A percentile compares a stretch with the other conserved stretches of the same genome.
These are phyloP conservation scores for Vachellia collinsii DNA, from an alignment of 306 rosid species.

Conservation along the genomic window DNA sequence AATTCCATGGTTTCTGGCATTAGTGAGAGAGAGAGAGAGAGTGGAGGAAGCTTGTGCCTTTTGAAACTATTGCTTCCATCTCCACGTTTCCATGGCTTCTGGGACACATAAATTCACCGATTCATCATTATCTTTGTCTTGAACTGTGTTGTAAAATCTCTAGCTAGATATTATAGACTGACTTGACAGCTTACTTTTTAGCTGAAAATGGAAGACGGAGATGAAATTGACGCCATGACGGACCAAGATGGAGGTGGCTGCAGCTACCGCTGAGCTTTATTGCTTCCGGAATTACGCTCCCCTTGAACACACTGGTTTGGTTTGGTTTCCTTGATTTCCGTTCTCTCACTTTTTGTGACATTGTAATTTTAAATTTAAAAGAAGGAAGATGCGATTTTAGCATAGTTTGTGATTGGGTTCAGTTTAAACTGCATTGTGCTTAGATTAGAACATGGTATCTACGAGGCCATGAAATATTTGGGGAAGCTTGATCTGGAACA, in stretches of 20 bases:
- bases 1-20: no score
- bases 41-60: background rate
- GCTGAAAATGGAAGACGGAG: conserved; percentile 10
- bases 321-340: background rate
- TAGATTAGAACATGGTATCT: no score
- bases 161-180: background rate
- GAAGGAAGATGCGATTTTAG: no score
- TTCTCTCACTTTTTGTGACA: conserved; percentile 1
- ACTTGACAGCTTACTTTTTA: background rate
- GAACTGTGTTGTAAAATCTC: background rate
- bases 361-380: background rate
- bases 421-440: no score
- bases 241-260: conserved; percentile 20
- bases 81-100: no score
- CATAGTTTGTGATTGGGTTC: no score
- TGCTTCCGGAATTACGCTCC: background rate
- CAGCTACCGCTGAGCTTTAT: background rate
- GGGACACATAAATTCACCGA: no score
- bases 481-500: no score
- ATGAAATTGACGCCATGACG: conserved; percentile 9
- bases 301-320: no score
- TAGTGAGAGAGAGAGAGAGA: background rate
- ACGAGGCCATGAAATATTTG: no score
- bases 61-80: background rate
- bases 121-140: no score